Evolutionary conservation across 371 early-diverging fungal species (phyloP).

Genomic region (Mycotypha africana): DNA sequence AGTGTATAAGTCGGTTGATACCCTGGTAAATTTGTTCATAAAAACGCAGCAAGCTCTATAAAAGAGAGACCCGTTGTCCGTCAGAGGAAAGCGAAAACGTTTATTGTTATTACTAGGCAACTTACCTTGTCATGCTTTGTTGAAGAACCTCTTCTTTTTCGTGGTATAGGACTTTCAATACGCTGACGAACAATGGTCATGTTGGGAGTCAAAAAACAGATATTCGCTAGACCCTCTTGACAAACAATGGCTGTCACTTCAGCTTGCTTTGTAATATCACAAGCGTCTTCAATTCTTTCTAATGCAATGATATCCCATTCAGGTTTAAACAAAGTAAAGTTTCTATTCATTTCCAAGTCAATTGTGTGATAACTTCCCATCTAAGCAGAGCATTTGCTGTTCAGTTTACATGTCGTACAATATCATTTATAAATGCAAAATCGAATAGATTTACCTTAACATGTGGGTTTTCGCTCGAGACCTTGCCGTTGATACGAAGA

Average conservation of each 20-base stretch:
- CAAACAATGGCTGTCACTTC: slow-evolving; percentile 94
- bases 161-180: slow-evolving; percentile 86
- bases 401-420: neutral
- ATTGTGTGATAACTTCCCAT: slow-evolving; percentile 94
- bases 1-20: slow-evolving; percentile 80
- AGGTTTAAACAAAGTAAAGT: slow-evolving; percentile 80
- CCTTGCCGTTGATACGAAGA: slow-evolving; percentile 87
- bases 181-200: slow-evolving; percentile 95
- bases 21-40: slow-evolving; percentile 89
- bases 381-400: slow-evolving; percentile 39
- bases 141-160: slow-evolving; percentile 87
- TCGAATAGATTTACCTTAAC: slow-evolving; percentile 67
- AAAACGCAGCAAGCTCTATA: slow-evolving; percentile 71
- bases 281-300: slow-evolving; percentile 83
- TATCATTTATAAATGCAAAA: neutral
- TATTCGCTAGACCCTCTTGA: slow-evolving; percentile 93
- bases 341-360: slow-evolving; percentile 87
- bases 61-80: neutral
- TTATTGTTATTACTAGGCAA: too few species aligned
- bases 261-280: slow-evolving; percentile 87
- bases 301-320: slow-evolving; percentile 93
- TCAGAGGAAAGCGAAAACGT: too few species aligned
- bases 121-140: slow-evolving; percentile 85
- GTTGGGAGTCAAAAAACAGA: slow-evolving; percentile 89
- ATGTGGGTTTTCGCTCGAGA: slow-evolving; percentile 78